A percentile compares a stretch with the other conserved stretches of the same genome.
These are phyloP conservation scores for Phylloporus sp. DNA, from an alignment of 768 basidiomycete genomes.

Conservation along the genomic window DNA sequence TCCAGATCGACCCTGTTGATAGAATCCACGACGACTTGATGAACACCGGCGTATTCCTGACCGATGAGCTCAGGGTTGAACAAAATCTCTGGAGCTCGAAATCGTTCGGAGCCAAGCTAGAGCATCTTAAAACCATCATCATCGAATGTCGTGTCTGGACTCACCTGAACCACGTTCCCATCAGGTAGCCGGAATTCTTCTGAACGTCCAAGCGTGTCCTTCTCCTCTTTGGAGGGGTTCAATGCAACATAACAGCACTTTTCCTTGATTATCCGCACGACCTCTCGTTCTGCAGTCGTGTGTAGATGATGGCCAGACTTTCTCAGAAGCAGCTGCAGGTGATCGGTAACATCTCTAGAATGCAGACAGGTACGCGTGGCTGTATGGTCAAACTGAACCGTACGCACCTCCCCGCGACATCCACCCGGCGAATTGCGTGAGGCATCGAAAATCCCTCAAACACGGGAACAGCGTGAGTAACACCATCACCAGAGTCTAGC, in stretches of 20 bases:
- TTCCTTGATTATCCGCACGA: conserved; percentile 97
- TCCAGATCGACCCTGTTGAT: conserved; percentile 96
- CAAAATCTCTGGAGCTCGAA: conserved; percentile 94
- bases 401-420: conserved; percentile 87
- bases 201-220: conserved; percentile 68
- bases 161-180: conserved; percentile 87
- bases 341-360: conserved; percentile 89
- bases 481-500: conserved; percentile 96
- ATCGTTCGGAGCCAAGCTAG: conserved; percentile 91
- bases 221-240: conserved; percentile 94
- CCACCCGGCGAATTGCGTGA: conserved; percentile 93
- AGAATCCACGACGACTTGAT: conserved; percentile 98
- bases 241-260: conserved; percentile 95
- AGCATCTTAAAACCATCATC: conserved; percentile 10
- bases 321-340: conserved; percentile 89
- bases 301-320: conserved; percentile 94
- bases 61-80: conserved; percentile 98
- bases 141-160: conserved; percentile 18
- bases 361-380: neutral
- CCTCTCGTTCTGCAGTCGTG: conserved; percentile 95
- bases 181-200: conserved; percentile 95
- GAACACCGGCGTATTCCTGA: conserved; percentile 93
- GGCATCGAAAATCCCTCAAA: conserved; percentile 99
- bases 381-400: neutral
- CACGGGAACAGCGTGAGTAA: conserved; percentile 97